Evolutionary conservation across 352 stramenopile species (phyloP), one percentile per base, ranked within the genome.

Genomic region (Pythium periplocum): DNA sequence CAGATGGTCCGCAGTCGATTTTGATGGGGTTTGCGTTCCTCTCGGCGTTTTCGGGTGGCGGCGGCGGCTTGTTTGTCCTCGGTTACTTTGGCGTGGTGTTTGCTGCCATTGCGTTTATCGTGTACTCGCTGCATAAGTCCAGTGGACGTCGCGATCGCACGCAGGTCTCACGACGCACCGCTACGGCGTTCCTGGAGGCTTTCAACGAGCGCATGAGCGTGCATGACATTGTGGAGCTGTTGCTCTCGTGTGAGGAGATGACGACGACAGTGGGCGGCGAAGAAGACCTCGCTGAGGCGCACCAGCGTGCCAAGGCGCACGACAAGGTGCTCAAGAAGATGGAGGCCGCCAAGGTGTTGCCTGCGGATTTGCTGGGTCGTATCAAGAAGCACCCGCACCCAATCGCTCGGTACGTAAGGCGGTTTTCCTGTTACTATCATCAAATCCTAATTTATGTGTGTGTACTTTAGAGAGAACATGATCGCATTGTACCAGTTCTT

Each of bases 291-390:
- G 62, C 77, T 12, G 64, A 86, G 17, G 73, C 71, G 6, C 65
- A 76, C 38, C 67, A 83, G 36, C 78, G 79, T 46, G 45, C 67
- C 2, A 87, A 87, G 49, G 74, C 78, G 1, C 79, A 90, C 53
- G 78, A 88, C 51, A 93, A 93, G 57, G 53, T 93, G 4, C 59
- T 86, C 8, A 93, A 90, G 62, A 90, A 87, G 61, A 90, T 90
- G 74, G 82, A 90, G 43, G 69, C 63, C 1, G 78, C 73, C 3
- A 87, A 83, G 42, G 78, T 66, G 17, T 61, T 93, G 17, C 79
- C 82, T 0, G 53, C 50, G 9, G 79, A 89, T 48, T 67, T 82
- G 31, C 62, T 88, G 10, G 63, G 59, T 6, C 82, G 82, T 35
- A 88, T 93, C 59, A 87, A 86, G 68, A 93, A 93, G 60, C 78